A percentile compares a stretch with the other conserved stretches of the same genome.
Evolutionary conservation across 768 basidiomycete genomes (phyloP).

Genomic region (Mrakia hoshinonis): DNA sequence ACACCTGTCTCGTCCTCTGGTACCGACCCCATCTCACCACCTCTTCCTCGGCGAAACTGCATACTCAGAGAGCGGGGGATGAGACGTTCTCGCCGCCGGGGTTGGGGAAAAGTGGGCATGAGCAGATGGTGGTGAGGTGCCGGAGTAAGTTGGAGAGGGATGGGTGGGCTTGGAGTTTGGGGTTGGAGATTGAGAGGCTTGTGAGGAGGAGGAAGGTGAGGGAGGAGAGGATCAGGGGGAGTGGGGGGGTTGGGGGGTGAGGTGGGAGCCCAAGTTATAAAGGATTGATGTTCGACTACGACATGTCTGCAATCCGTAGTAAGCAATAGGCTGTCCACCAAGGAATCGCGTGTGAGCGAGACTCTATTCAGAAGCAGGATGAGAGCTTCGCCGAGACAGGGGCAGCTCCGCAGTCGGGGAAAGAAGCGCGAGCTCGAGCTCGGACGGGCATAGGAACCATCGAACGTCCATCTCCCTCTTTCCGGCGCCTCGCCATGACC

Average conservation of each 20-base stretch:
- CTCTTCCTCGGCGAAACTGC: slow-evolving; percentile 11
- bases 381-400: no score
- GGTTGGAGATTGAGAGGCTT: slow-evolving; percentile 66
- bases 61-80: slow-evolving; percentile 11
- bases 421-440: no score
- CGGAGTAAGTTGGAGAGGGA: slow-evolving; percentile 82
- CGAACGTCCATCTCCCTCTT: no score
- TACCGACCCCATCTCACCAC: slow-evolving; percentile 41
- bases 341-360: no score
- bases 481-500: no score
- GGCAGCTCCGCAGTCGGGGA: no score
- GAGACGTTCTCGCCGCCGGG: slow-evolving; percentile 44
- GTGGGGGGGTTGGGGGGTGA: background rate
- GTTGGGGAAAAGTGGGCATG: slow-evolving; percentile 50
- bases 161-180: slow-evolving; percentile 89
- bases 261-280: no score
- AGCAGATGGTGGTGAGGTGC: slow-evolving; percentile 59
- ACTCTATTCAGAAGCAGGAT: no score
- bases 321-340: no score
- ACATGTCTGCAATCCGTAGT: no score
- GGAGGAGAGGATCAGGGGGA: slow-evolving; percentile 6
- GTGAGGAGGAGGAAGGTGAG: slow-evolving; percentile 10
- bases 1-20: slow-evolving; percentile 75
- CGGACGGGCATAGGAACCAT: no score
- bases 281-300: no score